phyloP scores from a whole-genome alignment of 192 early-diverging fungal genomes.

The Linnemannia exigua region DNA sequence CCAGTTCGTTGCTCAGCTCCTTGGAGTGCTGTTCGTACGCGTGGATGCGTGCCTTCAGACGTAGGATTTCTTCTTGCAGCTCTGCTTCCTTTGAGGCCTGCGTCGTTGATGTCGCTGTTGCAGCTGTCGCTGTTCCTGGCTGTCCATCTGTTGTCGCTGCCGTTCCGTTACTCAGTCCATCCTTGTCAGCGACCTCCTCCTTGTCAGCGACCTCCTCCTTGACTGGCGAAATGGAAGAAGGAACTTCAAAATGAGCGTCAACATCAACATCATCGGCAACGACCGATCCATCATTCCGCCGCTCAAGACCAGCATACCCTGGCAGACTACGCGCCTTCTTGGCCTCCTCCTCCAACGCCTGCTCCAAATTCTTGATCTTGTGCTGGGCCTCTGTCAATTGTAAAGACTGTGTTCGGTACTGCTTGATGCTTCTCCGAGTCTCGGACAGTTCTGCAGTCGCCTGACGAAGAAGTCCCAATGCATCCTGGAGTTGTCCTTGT shows the following conservation, averaged over 20 bases:
- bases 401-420: slow-evolving; percentile 61
- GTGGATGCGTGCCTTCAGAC: slow-evolving; percentile 49
- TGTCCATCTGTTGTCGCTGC: not conserved
- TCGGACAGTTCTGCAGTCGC: slow-evolving; percentile 69
- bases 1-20: slow-evolving; percentile 70
- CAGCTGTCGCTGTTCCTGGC: not conserved
- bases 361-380: slow-evolving; percentile 74
- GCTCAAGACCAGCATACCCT: slow-evolving; percentile 22
- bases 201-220: not conserved
- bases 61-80: slow-evolving; percentile 29
- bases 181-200: not conserved
- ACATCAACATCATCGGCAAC: slow-evolving; percentile 8
- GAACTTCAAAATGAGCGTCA: not conserved
- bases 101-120: not conserved
- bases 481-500: slow-evolving; percentile 70
- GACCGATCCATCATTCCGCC: slow-evolving; percentile 4
- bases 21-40: slow-evolving; percentile 57
- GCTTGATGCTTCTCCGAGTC: slow-evolving; percentile 66
- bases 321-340: slow-evolving; percentile 59
- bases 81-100: slow-evolving; percentile 3
- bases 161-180: not conserved
- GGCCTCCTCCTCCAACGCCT: slow-evolving; percentile 64
- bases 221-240: not conserved
- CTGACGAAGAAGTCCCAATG: slow-evolving; percentile 66
- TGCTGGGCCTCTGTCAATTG: slow-evolving; percentile 71